Evolutionary conservation across 768 basidiomycete species (phyloP).

Genomic region (Leucocoprinus sp.): DNA sequence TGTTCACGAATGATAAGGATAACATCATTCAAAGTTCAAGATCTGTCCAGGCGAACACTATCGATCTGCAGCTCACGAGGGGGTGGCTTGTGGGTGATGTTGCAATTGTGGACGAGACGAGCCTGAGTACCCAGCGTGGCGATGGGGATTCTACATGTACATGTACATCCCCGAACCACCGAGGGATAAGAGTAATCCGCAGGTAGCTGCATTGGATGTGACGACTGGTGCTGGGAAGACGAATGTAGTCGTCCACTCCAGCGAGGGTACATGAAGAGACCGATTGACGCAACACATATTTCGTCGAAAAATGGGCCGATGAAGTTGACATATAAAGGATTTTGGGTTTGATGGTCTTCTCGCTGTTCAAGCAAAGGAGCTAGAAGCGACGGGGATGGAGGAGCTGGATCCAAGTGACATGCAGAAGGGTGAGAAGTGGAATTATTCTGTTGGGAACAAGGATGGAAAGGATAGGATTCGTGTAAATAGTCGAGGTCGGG

Average conservation of each 20-base stretch:
- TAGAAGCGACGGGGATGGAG: slow-evolving; percentile 29
- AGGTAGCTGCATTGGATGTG: slow-evolving; percentile 32
- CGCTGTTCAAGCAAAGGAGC: slow-evolving; percentile 28
- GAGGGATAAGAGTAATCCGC: slow-evolving; percentile 22
- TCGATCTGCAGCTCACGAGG: slow-evolving; percentile 37
- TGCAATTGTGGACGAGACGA: slow-evolving; percentile 32
- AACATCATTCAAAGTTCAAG: slow-evolving; percentile 42
- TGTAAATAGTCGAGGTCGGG: slow-evolving; percentile 39
- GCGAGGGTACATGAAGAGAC: slow-evolving; percentile 34
- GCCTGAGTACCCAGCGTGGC: slow-evolving; percentile 41
- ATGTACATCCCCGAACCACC: slow-evolving; percentile 34
- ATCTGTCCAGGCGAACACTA: slow-evolving; percentile 30
- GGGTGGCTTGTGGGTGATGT: slow-evolving; percentile 59
- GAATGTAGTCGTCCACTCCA: slow-evolving; percentile 37
- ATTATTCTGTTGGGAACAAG: slow-evolving; percentile 32
- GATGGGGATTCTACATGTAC: slow-evolving; percentile 41
- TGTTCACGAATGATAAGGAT: slow-evolving; percentile 25
- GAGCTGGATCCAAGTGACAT: slow-evolving; percentile 11
- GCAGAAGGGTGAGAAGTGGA: slow-evolving; percentile 23
- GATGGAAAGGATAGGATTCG: slow-evolving; percentile 31
- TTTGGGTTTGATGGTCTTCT: slow-evolving; percentile 43
- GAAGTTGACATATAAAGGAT: slow-evolving; percentile 46
- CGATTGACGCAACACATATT: slow-evolving; percentile 38
- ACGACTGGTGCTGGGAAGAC: slow-evolving; percentile 47
- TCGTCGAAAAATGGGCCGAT: slow-evolving; percentile 44